These are phyloP conservation scores for Colletotrichum trifolii DNA, from an alignment of 2,329 filamentous ascomycete species.

Conservation along the genomic window DNA sequence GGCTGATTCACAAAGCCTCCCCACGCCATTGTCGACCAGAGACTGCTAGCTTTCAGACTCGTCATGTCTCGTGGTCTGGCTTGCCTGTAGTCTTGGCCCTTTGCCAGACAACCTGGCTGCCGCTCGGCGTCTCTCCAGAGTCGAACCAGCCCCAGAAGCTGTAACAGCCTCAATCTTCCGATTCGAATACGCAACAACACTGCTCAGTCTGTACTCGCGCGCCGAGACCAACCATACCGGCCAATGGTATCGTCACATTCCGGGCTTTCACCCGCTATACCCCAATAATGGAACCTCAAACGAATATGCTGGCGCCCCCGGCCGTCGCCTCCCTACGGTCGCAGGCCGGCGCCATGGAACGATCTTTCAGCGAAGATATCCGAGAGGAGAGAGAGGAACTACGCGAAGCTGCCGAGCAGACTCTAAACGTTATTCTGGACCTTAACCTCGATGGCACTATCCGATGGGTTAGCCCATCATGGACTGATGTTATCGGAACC, in stretches of 20 bases:
- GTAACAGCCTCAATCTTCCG: conserved; percentile 14
- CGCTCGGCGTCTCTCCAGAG: conserved; percentile 12
- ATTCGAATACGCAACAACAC: conserved; percentile 16
- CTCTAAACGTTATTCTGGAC: conserved; percentile 95
- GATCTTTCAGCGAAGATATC: conserved; percentile 86
- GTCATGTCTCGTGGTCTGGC: conserved; percentile 60
- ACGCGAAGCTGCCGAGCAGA: conserved; percentile 95
- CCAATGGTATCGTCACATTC: conserved; percentile 49
- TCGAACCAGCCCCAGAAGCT: conserved; percentile 24
- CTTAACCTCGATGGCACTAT: conserved; percentile 90
- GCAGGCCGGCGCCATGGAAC: conserved; percentile 65
- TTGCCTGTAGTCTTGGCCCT: conserved; percentile 60
- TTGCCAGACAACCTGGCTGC: conserved; percentile 52
- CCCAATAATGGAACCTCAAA: conserved; percentile 58
- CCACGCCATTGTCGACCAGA: conserved; percentile 18
- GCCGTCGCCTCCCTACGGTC: conserved; percentile 64
- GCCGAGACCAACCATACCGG: conserved; percentile 28
- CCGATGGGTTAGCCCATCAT: conserved; percentile 96
- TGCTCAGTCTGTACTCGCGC: conserved; percentile 21
- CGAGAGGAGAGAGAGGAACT: conserved; percentile 93
- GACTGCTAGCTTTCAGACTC: conserved; percentile 22
- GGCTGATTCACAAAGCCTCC: conserved; percentile 8
- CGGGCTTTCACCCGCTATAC: conserved; percentile 41
- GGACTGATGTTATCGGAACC: conserved; percentile 92
- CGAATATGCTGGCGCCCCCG: conserved; percentile 61